Evolutionary conservation across 2,329 filamentous ascomycete species (phyloP).

Genomic region (Myriosclerotinia curreyana): DNA sequence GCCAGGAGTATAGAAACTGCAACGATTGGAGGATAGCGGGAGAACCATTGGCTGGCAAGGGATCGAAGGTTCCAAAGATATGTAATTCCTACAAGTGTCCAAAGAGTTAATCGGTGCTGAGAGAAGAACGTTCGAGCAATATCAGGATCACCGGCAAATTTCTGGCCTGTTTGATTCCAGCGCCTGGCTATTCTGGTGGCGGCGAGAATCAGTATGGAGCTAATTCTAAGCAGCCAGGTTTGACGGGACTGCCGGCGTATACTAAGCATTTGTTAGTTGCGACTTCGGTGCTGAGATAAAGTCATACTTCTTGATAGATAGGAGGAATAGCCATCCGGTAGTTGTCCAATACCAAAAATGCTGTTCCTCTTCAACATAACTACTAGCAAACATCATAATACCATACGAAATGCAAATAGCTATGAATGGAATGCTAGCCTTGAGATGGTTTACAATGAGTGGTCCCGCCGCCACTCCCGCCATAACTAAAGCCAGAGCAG

Average conservation of each 20-base stretch:
- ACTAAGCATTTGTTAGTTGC: slow-evolving; percentile 26
- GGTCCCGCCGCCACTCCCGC: slow-evolving; percentile 41
- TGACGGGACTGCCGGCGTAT: slow-evolving; percentile 26
- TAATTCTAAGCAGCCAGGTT: slow-evolving; percentile 26
- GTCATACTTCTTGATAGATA: slow-evolving; percentile 47
- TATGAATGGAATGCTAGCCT: slow-evolving; percentile 45
- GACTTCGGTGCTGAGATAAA: background rate
- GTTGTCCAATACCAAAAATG: slow-evolving; percentile 97
- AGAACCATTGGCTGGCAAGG: slow-evolving; percentile 32
- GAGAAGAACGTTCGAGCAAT: slow-evolving; percentile 71
- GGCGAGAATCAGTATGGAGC: slow-evolving; percentile 50
- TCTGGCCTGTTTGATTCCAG: slow-evolving; percentile 98
- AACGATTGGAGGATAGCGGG: slow-evolving; percentile 34
- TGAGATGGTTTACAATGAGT: slow-evolving; percentile 42
- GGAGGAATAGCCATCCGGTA: slow-evolving; percentile 62
- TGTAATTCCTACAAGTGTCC: slow-evolving; percentile 66
- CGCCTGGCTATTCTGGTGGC: slow-evolving; percentile 65
- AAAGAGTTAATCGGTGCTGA: slow-evolving; percentile 64
- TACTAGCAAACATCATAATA: slow-evolving; percentile 95
- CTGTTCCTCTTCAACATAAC: slow-evolving; percentile 97
- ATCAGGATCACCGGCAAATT: slow-evolving; percentile 86
- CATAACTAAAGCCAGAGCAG: slow-evolving; percentile 39
- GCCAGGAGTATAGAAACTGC: slow-evolving; percentile 44
- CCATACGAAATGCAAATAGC: slow-evolving; percentile 63
- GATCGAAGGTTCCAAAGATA: slow-evolving; percentile 55